Conservation (phyloP, 2,329 filamentous ascomycete species). For the Pseudogymnoascus pannorum region DNA sequence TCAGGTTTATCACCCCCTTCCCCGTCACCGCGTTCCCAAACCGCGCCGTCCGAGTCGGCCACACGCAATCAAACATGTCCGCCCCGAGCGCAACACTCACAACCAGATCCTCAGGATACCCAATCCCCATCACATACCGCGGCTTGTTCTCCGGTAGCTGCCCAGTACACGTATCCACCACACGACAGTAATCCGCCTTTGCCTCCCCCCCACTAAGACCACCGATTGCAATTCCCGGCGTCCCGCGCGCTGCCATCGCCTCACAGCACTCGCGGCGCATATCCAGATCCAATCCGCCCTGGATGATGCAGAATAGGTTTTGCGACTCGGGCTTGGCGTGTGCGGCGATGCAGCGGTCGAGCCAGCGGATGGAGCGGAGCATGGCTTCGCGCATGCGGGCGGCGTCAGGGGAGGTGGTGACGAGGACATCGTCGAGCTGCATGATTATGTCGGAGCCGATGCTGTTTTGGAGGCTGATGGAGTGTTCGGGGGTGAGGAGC, state of each 20-base stretch:
- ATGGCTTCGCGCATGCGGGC: slow-evolving; percentile 89
- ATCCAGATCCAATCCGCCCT: slow-evolving; percentile 84
- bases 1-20: slow-evolving; percentile 74
- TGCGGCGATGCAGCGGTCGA: slow-evolving; percentile 87
- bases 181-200: slow-evolving; percentile 84
- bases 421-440: slow-evolving; percentile 97
- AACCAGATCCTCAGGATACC: slow-evolving; percentile 91
- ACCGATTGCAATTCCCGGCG: slow-evolving; percentile 93
- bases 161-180: slow-evolving; percentile 78
- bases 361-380: slow-evolving; percentile 88
- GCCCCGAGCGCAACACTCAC: slow-evolving; percentile 90
- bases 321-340: slow-evolving; percentile 77
- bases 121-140: slow-evolving; percentile 98
- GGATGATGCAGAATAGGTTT: slow-evolving; percentile 98
- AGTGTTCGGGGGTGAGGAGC: slow-evolving; percentile 96
- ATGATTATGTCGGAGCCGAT: slow-evolving; percentile 99
- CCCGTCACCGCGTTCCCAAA: slow-evolving; percentile 92
- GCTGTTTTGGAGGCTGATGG: slow-evolving; percentile 89
- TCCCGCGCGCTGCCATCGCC: slow-evolving; percentile 84
- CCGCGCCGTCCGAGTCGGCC: slow-evolving; percentile 91
- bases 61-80: slow-evolving; percentile 99
- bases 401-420: slow-evolving; percentile 85
- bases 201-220: slow-evolving; percentile 92
- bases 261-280: slow-evolving; percentile 76
- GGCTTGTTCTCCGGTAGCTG: slow-evolving; percentile 85